Base-by-base conservation (phyloP, 257 asterid species). In the Petunia secreta region DNA sequence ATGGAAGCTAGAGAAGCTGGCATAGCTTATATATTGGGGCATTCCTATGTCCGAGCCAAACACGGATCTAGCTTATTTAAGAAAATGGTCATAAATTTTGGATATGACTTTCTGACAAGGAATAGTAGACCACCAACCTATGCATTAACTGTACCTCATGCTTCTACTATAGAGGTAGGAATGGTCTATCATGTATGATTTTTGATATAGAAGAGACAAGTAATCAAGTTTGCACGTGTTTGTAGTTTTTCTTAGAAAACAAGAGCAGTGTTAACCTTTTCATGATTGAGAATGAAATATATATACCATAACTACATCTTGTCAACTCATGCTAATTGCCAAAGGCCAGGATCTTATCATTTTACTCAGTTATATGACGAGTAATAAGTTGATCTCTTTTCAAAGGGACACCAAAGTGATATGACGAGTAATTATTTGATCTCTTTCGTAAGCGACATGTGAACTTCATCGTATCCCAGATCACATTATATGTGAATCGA, bases 1-100 rank as follows among this genome's bases (percentile, higher is more conserved):
- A 88, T 89, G 92, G 97, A 94, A 58, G 98, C 97, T n/a, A 87
- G 97, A 75, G 98, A 94, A 76, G 91, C 92, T 0, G 98, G 98
- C n/a, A 64, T 93, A 37, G 95, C 98, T 0, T 91, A 92, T 77
- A 92, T 94, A 4, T 52, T 94, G 77, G 98, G 98, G 46, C 97
- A 92, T 80, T 92, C 96, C 0, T 92, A 91, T 74, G 88, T 94
- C 83, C 91, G 88, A 59, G 93, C 98, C 5, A 94, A 94, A 83
- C 82, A 84, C 50, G 98, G 98, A 6, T 94, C 98, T 8, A 87
- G 98, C 80, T 60, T 87, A 25, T 48, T 91, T 6, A 94, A 90
- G 90, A 92, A 83, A 82, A 37, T 90, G 68, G 97, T 86, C 8
- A 90, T 92, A 63, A 91, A 94, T 78, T 83, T 82, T 43, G 97